Percentiles rank a stretch among this genome's conserved stretches.
Evolutionary conservation across 2,329 filamentous ascomycete species (phyloP).

Genomic region (Clarireedia homoeocarpa): DNA sequence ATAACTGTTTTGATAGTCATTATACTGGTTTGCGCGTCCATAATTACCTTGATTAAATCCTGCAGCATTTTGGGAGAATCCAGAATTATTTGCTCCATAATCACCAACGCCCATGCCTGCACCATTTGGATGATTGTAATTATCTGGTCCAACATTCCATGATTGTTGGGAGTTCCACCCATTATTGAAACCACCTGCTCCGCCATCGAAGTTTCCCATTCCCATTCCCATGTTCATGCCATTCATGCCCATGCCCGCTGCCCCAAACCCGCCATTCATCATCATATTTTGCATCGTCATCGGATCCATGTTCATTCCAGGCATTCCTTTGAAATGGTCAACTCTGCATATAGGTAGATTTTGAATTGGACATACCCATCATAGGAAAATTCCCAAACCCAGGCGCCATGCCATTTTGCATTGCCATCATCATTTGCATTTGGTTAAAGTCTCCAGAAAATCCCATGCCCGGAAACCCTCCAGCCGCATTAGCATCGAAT

Average conservation of each 20-base stretch:
- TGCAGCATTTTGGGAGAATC: conserved; percentile 52
- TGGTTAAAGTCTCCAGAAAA: conserved; percentile 58
- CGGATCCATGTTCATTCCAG: conserved; percentile 78
- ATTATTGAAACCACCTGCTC: conserved; percentile 59
- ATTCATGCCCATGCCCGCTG: conserved; percentile 73
- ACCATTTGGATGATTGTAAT: conserved; percentile 81
- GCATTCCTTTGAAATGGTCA: conserved; percentile 41
- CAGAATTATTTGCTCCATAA: conserved; percentile 71
- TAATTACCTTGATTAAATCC: conserved; percentile 80
- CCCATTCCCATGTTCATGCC: conserved; percentile 71
- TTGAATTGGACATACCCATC: conserved; percentile 68
- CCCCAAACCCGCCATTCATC: conserved; percentile 70
- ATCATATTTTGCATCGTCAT: conserved; percentile 68
- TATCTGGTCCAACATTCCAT: conserved; percentile 80
- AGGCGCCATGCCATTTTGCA: conserved; percentile 60
- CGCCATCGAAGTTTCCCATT: conserved; percentile 57
- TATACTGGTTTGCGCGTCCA: conserved; percentile 60
- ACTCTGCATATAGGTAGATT: background rate
- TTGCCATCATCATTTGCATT: conserved; percentile 71
- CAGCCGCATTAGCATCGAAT: conserved; percentile 33
- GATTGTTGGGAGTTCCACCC: conserved; percentile 75
- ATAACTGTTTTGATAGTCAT: conserved; percentile 63
- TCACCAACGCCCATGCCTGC: conserved; percentile 71
- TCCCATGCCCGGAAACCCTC: conserved; percentile 38
- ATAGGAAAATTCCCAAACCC: conserved; percentile 58